Evolutionary conservation across 139 green algal genomes (phyloP).

Genomic region (Micractinium conductrix): DNA sequence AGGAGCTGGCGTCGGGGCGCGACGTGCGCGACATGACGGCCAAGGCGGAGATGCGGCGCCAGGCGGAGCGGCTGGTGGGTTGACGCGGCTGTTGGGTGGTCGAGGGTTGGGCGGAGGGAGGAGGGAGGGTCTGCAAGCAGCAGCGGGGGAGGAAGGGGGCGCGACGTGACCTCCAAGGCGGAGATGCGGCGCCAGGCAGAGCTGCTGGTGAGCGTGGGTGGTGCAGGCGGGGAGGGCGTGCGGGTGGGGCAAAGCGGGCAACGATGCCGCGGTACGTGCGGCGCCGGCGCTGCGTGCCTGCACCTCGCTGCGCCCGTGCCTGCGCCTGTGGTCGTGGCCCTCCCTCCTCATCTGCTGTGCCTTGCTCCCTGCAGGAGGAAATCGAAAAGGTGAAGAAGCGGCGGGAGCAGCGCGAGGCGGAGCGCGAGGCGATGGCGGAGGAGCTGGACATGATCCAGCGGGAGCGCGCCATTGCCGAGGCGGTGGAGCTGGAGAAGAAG

Average conservation of each 20-base stretch:
- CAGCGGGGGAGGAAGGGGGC: not conserved
- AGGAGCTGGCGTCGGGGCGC: conserved; percentile 66
- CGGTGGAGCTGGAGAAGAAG: conserved; percentile 82
- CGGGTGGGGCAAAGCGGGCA: too few species aligned
- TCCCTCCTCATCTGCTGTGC: not conserved
- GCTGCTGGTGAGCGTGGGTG: conserved; percentile 7
- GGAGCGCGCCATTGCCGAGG: conserved; percentile 76
- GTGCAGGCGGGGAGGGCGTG: too few species aligned
- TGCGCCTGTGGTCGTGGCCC: too few species aligned
- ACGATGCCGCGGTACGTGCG: too few species aligned
- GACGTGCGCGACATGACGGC: conserved; percentile 70
- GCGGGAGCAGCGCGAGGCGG: conserved; percentile 81
- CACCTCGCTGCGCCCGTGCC: too few species aligned
- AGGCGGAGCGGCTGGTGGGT: conserved; percentile 51
- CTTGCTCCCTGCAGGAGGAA: conserved; percentile 62
- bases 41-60: conserved; percentile 59
- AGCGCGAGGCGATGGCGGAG: conserved; percentile 83
- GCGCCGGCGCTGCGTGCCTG: too few species aligned
- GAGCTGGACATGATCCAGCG: conserved; percentile 86
- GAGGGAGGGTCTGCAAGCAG: not conserved
- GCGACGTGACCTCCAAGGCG: conserved; percentile 68
- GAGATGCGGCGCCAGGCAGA: conserved; percentile 62
- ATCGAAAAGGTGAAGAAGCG: conserved; percentile 94
- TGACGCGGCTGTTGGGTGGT: too few species aligned
- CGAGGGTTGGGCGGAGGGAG: not conserved